phyloP scores from a whole-genome alignment of 352 stramenopile species.

The Pseudoperonospora humuli region DNA sequence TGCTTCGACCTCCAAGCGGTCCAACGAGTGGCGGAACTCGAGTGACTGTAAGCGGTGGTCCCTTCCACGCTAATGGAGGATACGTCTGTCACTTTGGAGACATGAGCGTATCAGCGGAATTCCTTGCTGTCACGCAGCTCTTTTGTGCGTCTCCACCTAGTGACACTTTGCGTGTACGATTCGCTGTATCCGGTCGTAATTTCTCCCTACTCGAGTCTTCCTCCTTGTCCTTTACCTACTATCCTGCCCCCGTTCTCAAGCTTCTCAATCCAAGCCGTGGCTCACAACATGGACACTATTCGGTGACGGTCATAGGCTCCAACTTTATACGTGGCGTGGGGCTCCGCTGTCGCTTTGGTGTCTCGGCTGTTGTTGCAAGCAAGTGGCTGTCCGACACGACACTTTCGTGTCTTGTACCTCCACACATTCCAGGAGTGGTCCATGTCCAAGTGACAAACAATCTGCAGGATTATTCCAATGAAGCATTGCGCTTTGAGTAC shows the following conservation, averaged over 20 bases:
- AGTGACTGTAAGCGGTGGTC: constrained; percentile 25
- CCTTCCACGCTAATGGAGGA: constrained; percentile 12
- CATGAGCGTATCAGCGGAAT: constrained; percentile 8
- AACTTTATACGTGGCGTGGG: constrained; percentile 28
- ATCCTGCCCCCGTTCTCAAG: constrained; percentile 7
- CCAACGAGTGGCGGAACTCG: constrained; percentile 30
- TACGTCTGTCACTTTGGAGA: constrained; percentile 30
- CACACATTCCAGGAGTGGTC: constrained; percentile 23
- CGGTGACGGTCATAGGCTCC: constrained; percentile 21
- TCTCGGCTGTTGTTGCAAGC: constrained; percentile 18
- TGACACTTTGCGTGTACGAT: constrained; percentile 9
- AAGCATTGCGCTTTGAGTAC: constrained; percentile 30
- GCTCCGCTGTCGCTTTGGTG: constrained; percentile 39
- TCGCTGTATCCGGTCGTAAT: constrained; percentile 19
- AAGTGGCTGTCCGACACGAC: constrained; percentile 28
- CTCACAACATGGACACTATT: constrained; percentile 25
- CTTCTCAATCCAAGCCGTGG: constrained; percentile 16
- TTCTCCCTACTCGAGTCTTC: background rate
- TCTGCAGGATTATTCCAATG: constrained; percentile 37
- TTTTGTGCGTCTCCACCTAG: constrained; percentile 28
- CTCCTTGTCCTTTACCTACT: constrained; percentile 21
- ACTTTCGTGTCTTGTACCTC: constrained; percentile 26
- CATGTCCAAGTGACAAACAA: constrained; percentile 49
- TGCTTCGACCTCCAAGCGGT: constrained; percentile 28
- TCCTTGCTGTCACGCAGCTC: constrained; percentile 22